Base-by-base conservation (phyloP, 2,329 filamentous ascomycete species). In the Scolecobasidium constrictum region DNA sequence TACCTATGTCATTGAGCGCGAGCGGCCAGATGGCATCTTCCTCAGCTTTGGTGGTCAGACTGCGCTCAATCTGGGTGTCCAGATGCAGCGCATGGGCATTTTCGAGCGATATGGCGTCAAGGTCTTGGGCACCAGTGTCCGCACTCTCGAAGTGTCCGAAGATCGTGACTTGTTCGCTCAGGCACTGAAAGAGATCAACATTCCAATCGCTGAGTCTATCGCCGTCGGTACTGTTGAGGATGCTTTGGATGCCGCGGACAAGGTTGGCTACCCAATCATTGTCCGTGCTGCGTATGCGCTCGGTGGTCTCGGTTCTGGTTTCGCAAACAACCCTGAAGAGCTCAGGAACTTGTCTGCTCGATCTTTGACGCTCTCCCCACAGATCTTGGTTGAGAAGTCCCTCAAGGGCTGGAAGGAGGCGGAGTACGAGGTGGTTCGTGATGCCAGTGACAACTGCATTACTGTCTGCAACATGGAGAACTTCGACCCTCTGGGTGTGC, bases 331-430 rank as follows among this genome's bases (percentile, higher is more conserved):
- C 65, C 73, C 83, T 53, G 87, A 95, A 58, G 92, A 98, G 68
- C 79, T 98, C 46, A 82, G 85, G 61, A 87, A 96, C 65, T 75
- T 98, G 74, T 83, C 88, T 51, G 88, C 92, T 48, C 81, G 86
- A 50, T 96, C 90, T 37, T 75, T 98, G 46, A 94, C 88, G 35
- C 77, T 96, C 26, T 90, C 90, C 2, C 90, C 92, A 39, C 92
- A 98, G 65, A 95, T 98, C 56, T 67, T 98, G 60, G 88, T 98
- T 46, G 92, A 98, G 72, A 96, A 96, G 69, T 94, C 87, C 41
- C 78, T 98, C 53, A 96, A 95, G 73, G 92, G 92, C 63, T 98
- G 92, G 92, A 98, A 98, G 68, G 92, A 98, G 66, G 83, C 95
- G 40, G 92, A 98, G 65, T 98, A 96, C 59, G 92, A 96, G 66